phyloP scores from a whole-genome alignment of 1,139 yeast genomes.

The Candida glucosophila region DNA sequence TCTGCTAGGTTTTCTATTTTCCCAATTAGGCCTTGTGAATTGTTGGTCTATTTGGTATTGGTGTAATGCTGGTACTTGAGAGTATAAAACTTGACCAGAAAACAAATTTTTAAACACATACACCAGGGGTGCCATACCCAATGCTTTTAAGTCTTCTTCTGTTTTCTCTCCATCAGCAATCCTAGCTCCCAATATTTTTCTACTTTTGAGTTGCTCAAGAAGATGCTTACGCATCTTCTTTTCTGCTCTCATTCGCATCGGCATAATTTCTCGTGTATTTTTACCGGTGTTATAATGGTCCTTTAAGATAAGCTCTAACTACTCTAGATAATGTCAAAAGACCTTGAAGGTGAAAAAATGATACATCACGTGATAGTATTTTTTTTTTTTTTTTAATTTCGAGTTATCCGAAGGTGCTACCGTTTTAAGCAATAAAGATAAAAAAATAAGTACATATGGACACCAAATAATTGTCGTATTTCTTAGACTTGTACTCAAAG shows the following conservation, averaged over 20 bases:
- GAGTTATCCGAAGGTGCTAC: too few relatives aligned
- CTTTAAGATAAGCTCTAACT: too few relatives aligned
- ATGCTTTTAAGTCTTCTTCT: slow-evolving; percentile 18
- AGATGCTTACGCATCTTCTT: slow-evolving; percentile 44
- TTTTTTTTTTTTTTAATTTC: too few relatives aligned
- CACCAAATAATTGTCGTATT: too few relatives aligned
- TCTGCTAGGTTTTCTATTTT: slow-evolving; percentile 69
- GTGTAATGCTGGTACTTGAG: slow-evolving; percentile 71
- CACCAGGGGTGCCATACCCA: slow-evolving; percentile 67
- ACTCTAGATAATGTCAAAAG: too few relatives aligned
- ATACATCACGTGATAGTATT: too few relatives aligned
- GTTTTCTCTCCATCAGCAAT: slow-evolving; percentile 34
- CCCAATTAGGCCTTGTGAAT: slow-evolving; percentile 80
- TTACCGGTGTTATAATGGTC: too few relatives aligned
- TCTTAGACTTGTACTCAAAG: too few relatives aligned
- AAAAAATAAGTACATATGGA: too few relatives aligned
- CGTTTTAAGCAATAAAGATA: too few relatives aligned
- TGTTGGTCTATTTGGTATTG: slow-evolving; percentile 65
- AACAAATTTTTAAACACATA: slow-evolving; percentile 77
- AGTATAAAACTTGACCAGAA: slow-evolving; percentile 81
- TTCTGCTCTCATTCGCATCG: slow-evolving; percentile 38
- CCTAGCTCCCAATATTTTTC: slow-evolving; percentile 37
- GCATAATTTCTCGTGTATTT: too few relatives aligned
- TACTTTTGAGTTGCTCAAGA: slow-evolving; percentile 37
- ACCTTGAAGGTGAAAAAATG: too few relatives aligned